Conservation (phyloP, 179 eudicot species). For the Beta macrorhiza region DNA sequence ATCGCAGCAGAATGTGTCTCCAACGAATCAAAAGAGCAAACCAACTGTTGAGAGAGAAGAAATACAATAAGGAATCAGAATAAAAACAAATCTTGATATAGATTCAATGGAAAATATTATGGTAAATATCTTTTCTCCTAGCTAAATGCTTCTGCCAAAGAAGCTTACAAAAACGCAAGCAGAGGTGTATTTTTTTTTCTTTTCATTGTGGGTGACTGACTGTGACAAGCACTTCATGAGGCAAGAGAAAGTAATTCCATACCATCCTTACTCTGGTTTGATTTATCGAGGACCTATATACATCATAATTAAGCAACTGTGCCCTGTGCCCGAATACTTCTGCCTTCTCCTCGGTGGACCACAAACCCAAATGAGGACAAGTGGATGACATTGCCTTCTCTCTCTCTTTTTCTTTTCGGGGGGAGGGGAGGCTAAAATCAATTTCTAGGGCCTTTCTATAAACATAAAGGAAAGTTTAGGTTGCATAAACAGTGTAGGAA, state of each 20-base stretch:
- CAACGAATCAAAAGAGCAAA: constrained; percentile 45
- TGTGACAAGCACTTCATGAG: background rate
- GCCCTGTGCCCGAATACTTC: no score
- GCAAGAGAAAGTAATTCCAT: background rate
- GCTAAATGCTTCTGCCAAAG: background rate
- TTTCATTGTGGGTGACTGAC: background rate
- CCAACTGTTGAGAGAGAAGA: constrained; percentile 39
- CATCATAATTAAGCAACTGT: no score
- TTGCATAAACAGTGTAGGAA: no score
- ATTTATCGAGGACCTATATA: no score
- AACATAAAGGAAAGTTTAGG: no score
- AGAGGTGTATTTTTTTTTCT: background rate
- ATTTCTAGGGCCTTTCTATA: no score
- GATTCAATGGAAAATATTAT: background rate
- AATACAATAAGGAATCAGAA: constrained; percentile 9
- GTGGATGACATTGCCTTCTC: no score
- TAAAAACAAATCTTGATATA: background rate
- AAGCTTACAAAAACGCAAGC: background rate
- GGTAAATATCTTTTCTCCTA: background rate
- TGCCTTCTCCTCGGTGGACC: no score
- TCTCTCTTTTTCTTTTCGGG: no score
- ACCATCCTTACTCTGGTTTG: no score
- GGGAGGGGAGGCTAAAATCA: no score
- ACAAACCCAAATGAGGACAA: no score
- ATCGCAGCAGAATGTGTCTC: constrained; percentile 46